Evolutionary conservation across 2,329 filamentous ascomycete species (phyloP), one percentile per base, ranked within the genome.

Genomic region (Myriosclerotinia duriaeana): DNA sequence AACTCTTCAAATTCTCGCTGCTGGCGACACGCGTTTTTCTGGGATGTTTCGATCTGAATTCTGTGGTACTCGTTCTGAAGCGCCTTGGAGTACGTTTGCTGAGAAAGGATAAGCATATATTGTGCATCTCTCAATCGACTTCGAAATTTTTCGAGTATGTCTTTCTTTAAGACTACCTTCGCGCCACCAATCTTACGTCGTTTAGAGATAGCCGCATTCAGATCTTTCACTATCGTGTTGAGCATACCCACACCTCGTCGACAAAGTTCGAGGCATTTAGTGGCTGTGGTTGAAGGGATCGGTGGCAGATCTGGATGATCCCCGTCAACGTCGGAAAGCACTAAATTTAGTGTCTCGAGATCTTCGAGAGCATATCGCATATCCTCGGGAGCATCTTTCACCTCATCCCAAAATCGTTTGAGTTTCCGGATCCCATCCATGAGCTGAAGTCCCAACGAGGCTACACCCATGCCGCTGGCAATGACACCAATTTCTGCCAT

Each of bases 321-420:
- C 3, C 9, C 44, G 8, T 26, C n/a, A 3, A 63, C 30, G 11
- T 52, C 60, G 26, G 34, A 36, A 20, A 63, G 34, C 5, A 63
- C 9, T 15, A 38, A 11, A 36, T 34, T 42, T 15, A 44, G 3
- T 17, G 36, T n/a, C 1, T 63, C 48, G 48, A 63, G 46, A 36
- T 63, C 48, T 30, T 40, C 26, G n/a, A 63, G 38, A 12, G 48
- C 3, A 17, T 63, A 15, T n/a, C 22, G 60, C 11, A 63, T 42
- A 44, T 63, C 36, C 30, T 53, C 26, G 6, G 60, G 38, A 12
- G 60, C 50, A n/a, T 63, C 60, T 42, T 63, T 44, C 4, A 63
- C 36, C 5, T 38, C 9, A 2, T 54, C 50, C 38, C 60, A 63
- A 5, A 63, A 63, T 30, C 36, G 9, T 63, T 63, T 63, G 5